Evolutionary conservation across 2,329 filamentous ascomycete species (phyloP), one percentile per base, ranked within the genome.

Genomic region (Teratosphaeria zuluensis): DNA sequence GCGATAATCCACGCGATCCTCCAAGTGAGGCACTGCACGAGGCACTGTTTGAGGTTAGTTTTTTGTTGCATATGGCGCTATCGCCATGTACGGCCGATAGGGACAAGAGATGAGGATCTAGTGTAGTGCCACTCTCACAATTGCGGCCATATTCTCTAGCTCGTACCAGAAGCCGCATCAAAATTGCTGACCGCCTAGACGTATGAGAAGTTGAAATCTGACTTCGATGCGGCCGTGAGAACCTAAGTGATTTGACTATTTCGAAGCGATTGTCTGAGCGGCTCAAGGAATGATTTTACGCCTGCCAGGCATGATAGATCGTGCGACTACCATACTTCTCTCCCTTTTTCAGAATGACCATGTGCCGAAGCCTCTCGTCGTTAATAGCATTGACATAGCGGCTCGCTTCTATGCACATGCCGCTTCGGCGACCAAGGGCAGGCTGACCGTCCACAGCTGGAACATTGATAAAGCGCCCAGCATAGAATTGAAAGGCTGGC

Each of bases 401-500:
- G 68, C 89, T 89, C 0, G 92, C 92, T 79, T 99, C 94, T 51
- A 96, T 86, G 73, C 91, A 96, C 77, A 97, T 95, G 0, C 88
- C 92, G 52, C 86, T 84, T 54, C 90, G 82, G 3, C 83, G 70
- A 0, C 81, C 83, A 54, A 89, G 82, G 0, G 86, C 85, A 0
- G 87, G 83, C 31, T 82, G 73, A 2, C 77, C 79, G 33, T 76
- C 79, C 24, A 79, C 77, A 51, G 74, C 86, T 0, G 89, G 87
- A 12, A 95, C 87, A 66, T 94, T 78, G 64, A 95, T 91, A 69
- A 85, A 87, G 70, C 89, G 87, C 64, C 92, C 94, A 0, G 91
- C 95, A 76, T 97, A 97, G 77, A 96, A 95, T 74, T 97, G 92
- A 80, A 96, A 97, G 0, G 90, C 89, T 0, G 94, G 94, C 78